phyloP scores from a whole-genome alignment of 1,284 basidiomycete genomes.

The Mycosarcoma mackinlayi region DNA sequence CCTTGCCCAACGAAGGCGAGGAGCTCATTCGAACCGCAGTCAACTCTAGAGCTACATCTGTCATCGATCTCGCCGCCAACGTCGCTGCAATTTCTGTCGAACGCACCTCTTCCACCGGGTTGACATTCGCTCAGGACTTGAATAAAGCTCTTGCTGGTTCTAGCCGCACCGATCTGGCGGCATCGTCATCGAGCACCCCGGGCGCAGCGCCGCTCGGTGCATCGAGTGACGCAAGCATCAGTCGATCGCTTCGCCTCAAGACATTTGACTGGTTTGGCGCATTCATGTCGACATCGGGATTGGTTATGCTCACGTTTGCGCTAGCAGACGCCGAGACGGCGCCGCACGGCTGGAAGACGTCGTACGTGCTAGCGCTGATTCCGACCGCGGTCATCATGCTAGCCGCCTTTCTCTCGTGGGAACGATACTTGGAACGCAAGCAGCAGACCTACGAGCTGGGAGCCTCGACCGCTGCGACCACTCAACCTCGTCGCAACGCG shows the following conservation, averaged over 20 bases:
- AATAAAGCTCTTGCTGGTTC: conserved; percentile 6
- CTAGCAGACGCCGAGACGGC: conserved; percentile 80
- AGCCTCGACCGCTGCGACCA: conserved; percentile 8
- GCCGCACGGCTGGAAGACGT: conserved; percentile 78
- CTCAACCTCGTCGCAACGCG: conserved; percentile 64
- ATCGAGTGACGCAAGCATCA: background rate
- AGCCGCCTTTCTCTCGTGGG: conserved; percentile 77
- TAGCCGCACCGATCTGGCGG: conserved; percentile 8
- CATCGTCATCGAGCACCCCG: conserved; percentile 8
- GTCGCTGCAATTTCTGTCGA: conserved; percentile 4
- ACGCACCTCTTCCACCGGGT: conserved; percentile 1
- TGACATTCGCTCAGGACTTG: background rate
- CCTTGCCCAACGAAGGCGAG: conserved; percentile 70
- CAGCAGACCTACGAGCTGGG: conserved; percentile 42
- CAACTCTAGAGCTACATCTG: conserved; percentile 13
- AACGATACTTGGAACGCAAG: conserved; percentile 72
- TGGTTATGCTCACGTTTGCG: conserved; percentile 82
- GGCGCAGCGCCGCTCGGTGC: background rate
- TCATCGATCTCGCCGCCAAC: conserved; percentile 14
- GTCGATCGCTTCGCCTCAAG: conserved; percentile 34
- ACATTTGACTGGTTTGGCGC: conserved; percentile 84
- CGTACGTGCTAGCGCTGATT: conserved; percentile 73
- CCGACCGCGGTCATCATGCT: conserved; percentile 76
- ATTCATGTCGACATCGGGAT: conserved; percentile 77
- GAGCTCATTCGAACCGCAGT: conserved; percentile 23